Conservation (phyloP, 768 basidiomycete species). For the Podaxis carcinomalis region DNA sequence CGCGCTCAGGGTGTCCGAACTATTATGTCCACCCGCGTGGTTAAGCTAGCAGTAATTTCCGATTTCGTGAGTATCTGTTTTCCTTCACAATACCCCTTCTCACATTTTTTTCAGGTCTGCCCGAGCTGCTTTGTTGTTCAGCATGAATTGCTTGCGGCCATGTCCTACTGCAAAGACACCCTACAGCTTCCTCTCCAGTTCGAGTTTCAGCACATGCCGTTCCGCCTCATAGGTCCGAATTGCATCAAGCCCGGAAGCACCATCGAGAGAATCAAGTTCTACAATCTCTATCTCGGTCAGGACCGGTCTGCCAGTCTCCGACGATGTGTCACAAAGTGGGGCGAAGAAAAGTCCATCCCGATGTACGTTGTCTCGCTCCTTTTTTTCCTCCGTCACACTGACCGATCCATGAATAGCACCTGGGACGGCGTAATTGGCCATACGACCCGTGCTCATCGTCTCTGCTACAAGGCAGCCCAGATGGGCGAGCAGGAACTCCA, state of each 20-base stretch:
- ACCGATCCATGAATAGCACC: conserved; percentile 31
- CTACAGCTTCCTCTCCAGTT: conserved; percentile 44
- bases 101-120: conserved; percentile 33
- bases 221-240: conserved; percentile 39
- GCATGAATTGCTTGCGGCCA: conserved; percentile 47
- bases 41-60: conserved; percentile 45
- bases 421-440: conserved; percentile 59
- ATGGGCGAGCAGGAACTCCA: conserved; percentile 60
- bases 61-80: conserved; percentile 36
- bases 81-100: not conserved
- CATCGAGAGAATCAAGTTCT: conserved; percentile 34
- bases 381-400: not conserved
- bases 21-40: conserved; percentile 36
- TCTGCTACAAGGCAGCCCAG: conserved; percentile 64
- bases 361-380: conserved; percentile 33
- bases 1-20: conserved; percentile 10
- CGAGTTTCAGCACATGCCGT: conserved; percentile 50
- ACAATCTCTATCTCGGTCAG: conserved; percentile 36
- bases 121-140: conserved; percentile 50
- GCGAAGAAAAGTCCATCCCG: conserved; percentile 51
- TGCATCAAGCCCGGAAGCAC: conserved; percentile 36
- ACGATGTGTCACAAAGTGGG: conserved; percentile 44
- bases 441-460: conserved; percentile 68
- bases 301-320: conserved; percentile 41
- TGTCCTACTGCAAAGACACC: conserved; percentile 42